These are phyloP conservation scores for Colletotrichum tropicicola DNA, from an alignment of 2,329 filamentous ascomycete genomes.

Conservation along the genomic window DNA sequence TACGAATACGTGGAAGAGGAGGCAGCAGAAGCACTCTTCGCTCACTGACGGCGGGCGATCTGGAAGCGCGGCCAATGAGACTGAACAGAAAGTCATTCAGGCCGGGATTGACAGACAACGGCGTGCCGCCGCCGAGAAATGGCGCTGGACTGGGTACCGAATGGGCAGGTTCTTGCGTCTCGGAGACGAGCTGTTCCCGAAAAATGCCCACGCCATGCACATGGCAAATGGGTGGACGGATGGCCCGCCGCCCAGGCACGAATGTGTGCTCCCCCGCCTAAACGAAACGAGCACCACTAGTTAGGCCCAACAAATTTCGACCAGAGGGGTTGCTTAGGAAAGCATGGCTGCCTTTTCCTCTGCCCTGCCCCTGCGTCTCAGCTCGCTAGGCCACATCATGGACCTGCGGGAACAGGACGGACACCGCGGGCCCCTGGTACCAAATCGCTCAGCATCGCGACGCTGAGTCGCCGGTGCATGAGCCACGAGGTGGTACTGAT, in stretches of 20 bases:
- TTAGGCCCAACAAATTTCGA: constrained; percentile 26
- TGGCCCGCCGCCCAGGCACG: not conserved
- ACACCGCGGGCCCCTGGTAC: too few relatives aligned
- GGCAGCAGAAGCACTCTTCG: not conserved
- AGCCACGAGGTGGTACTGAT: too few relatives aligned
- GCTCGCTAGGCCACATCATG: too few relatives aligned
- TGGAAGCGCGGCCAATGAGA: constrained; percentile 7
- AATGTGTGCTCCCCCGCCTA: not conserved
- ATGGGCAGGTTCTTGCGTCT: constrained; percentile 16
- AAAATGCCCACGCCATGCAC: constrained; percentile 1
- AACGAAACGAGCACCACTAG: constrained; percentile 18
- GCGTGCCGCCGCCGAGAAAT: not conserved
- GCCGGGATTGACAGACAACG: not conserved
- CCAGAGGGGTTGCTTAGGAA: too few relatives aligned
- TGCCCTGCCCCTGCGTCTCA: too few relatives aligned
- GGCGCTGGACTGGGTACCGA: not conserved
- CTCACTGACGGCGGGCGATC: not conserved
- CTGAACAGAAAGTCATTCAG: constrained; percentile 10
- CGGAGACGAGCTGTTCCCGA: not conserved
- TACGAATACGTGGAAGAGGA: not conserved
- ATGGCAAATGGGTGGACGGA: not conserved
- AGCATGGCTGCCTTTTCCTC: too few relatives aligned
- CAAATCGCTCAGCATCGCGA: too few relatives aligned
- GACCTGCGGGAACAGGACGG: too few relatives aligned
- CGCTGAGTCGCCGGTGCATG: too few relatives aligned